A percentile compares a stretch with the other conserved stretches of the same genome.
Conservation (phyloP, 106 monocot species). For the Phalaenopsis equestris region DNA sequence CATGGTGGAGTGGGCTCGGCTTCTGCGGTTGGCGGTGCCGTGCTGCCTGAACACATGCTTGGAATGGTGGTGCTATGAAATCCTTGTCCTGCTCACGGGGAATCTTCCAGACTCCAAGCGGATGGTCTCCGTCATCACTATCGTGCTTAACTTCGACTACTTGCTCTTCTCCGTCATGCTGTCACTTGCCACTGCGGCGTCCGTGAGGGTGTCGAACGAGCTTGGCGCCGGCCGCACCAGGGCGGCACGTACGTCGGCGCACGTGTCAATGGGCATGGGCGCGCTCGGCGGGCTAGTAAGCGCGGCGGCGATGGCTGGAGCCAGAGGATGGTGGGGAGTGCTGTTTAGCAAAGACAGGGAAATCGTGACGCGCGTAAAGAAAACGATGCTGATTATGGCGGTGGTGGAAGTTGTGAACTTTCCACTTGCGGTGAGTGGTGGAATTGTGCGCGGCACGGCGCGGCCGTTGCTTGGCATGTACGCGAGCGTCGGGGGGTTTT, state of each 20-base stretch:
- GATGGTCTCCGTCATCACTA: slow-evolving; percentile 29
- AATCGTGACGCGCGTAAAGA: slow-evolving; percentile 24
- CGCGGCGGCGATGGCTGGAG: slow-evolving; percentile 18
- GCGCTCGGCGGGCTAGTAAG: slow-evolving; percentile 21
- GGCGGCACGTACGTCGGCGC: slow-evolving; percentile 19
- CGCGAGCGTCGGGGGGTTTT: slow-evolving; percentile 55
- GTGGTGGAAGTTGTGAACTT: slow-evolving; percentile 55
- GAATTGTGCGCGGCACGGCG: slow-evolving; percentile 47
- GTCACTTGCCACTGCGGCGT: slow-evolving; percentile 44
- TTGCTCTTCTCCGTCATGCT: slow-evolving; percentile 47
- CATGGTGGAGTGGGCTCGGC: slow-evolving; percentile 10
- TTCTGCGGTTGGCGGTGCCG: slow-evolving; percentile 34
- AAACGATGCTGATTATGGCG: slow-evolving; percentile 53
- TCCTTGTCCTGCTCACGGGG: slow-evolving; percentile 44
- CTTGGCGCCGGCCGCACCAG: slow-evolving; percentile 32
- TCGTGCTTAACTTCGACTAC: slow-evolving; percentile 75
- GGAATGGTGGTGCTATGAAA: slow-evolving; percentile 91
- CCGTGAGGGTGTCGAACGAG: slow-evolving; percentile 55
- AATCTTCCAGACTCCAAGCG: slow-evolving; percentile 28
- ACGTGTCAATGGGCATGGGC: slow-evolving; percentile 24
- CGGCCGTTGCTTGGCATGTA: slow-evolving; percentile 60
- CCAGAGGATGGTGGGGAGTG: slow-evolving; percentile 27
- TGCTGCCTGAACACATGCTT: slow-evolving; percentile 60
- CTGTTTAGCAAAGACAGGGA: slow-evolving; percentile 39
- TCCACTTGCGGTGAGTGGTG: slow-evolving; percentile 46